These are phyloP conservation scores for Botrytis byssoidea DNA, from an alignment of 2,329 filamentous ascomycete genomes.

Conservation along the genomic window DNA sequence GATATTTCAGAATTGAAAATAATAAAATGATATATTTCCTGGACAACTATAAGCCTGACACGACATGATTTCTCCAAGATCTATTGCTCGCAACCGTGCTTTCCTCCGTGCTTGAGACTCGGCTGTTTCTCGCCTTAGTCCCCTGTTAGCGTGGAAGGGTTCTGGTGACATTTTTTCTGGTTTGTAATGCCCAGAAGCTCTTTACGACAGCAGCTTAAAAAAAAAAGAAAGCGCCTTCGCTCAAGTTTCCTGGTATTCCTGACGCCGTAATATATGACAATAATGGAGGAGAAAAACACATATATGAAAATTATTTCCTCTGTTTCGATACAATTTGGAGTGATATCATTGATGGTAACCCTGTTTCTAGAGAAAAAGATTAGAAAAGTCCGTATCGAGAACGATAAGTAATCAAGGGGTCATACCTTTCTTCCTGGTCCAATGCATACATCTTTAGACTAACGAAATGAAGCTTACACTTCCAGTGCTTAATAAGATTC, in stretches of 20 bases:
- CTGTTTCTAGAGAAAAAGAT: background rate
- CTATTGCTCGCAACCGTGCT: background rate
- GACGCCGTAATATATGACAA: background rate
- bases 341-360: fast-evolving
- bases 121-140: no score
- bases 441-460: background rate
- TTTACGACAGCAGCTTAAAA: no score
- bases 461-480: background rate
- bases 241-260: background rate
- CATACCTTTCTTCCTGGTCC: background rate
- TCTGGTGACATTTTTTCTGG: no score
- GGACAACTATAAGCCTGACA: background rate
- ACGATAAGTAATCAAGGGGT: background rate
- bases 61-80: background rate
- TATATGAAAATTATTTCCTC: background rate
- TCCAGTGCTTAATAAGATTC: background rate
- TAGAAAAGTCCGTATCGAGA: background rate
- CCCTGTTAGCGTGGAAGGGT: no score
- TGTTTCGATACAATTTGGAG: background rate
- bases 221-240: background rate
- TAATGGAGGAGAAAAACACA: background rate
- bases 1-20: background rate
- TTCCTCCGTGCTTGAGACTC: background rate
- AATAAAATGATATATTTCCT: background rate
- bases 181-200: no score